Conservation (phyloP, 768 basidiomycete genomes). For the Psilocybe cyanescens region DNA sequence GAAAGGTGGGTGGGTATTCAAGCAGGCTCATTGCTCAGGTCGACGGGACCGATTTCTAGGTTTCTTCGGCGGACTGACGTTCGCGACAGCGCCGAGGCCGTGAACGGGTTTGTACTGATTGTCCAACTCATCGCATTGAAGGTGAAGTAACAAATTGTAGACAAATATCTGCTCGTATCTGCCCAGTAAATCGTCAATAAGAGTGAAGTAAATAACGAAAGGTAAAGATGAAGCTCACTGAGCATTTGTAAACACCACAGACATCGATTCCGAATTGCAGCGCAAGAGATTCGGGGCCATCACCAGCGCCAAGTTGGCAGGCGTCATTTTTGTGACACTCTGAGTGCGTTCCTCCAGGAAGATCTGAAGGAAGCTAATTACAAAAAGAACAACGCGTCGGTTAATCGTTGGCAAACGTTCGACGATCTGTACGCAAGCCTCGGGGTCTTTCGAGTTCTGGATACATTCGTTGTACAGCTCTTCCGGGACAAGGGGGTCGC, state of each 20-base stretch:
- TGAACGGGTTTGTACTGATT: conserved; percentile 77
- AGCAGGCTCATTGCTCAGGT: conserved; percentile 28
- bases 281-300: conserved; percentile 91
- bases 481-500: conserved; percentile 90
- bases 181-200: not conserved
- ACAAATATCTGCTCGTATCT: conserved; percentile 92
- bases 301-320: conserved; percentile 84
- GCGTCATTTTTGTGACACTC: conserved; percentile 84
- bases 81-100: conserved; percentile 72
- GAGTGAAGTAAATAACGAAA: not conserved
- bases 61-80: conserved; percentile 45
- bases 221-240: conserved; percentile 57
- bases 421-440: conserved; percentile 75
- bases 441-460: conserved; percentile 63
- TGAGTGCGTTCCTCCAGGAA: conserved; percentile 83
- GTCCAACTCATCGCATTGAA: conserved; percentile 78
- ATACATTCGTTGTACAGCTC: conserved; percentile 94
- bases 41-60: conserved; percentile 63
- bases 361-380: conserved; percentile 89
- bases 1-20: not conserved
- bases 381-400: conserved; percentile 83
- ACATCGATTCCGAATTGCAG: conserved; percentile 87
- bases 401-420: conserved; percentile 84
- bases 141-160: conserved; percentile 79
- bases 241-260: conserved; percentile 89